phyloP scores from a whole-genome alignment of 495 filamentous ascomycete species.

The Penicillium nucicola region DNA sequence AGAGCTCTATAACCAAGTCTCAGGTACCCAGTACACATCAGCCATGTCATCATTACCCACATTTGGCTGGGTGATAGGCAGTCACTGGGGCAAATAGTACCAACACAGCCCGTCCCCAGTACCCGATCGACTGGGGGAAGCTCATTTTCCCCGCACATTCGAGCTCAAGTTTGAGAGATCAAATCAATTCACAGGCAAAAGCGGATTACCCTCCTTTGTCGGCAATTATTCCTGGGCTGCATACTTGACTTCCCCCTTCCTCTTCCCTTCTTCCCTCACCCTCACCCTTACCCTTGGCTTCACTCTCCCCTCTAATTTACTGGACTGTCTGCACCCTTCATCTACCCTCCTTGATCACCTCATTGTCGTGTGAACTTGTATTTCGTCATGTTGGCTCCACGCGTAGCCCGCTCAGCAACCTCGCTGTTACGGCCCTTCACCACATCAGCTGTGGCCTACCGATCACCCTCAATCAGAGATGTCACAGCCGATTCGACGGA shows the following conservation, averaged over 20 bases:
- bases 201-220: conserved; percentile 8
- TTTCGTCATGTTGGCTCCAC: conserved; percentile 46
- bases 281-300: no score
- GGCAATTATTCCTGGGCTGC: background rate
- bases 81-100: background rate
- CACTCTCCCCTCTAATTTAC: conserved; percentile 11
- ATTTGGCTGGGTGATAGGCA: background rate
- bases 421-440: conserved; percentile 58
- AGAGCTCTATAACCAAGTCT: background rate
- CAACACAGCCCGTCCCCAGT: background rate
- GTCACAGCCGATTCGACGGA: conserved; percentile 67
- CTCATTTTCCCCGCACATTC: conserved; percentile 1
- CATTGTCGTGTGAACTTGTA: background rate
- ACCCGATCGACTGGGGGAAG: conserved; percentile 4
- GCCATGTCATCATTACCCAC: conserved; percentile 19
- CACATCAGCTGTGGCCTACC: conserved; percentile 51
- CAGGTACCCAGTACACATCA: conserved; percentile 1
- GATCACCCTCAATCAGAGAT: conserved; percentile 79
- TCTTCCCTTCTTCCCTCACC: conserved; percentile 11
- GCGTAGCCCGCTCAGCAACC: conserved; percentile 45
- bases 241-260: conserved; percentile 4
- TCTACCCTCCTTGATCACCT: conserved; percentile 9
- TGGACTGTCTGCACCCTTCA: conserved; percentile 8
- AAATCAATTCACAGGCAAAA: background rate
- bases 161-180: background rate